Base-by-base conservation (phyloP, 2,329 filamentous ascomycete genomes). In the Moelleriella libera region DNA sequence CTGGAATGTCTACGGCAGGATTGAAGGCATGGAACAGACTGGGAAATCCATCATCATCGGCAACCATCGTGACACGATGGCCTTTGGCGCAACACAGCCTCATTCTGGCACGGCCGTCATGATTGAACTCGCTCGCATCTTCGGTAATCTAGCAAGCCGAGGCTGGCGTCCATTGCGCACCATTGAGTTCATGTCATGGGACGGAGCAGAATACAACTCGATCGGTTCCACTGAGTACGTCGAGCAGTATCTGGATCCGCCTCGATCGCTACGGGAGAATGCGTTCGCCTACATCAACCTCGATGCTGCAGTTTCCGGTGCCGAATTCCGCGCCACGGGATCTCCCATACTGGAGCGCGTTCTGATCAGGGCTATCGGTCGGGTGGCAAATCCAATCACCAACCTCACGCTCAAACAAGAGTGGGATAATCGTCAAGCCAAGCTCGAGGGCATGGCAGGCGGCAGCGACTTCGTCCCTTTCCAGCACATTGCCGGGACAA, bases 181-280 rank as follows among this genome's bases (percentile, higher is more conserved):
- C 4, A 94, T 98, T 53, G 85, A 94, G 62, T 97, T 98, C 63
- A 88, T 89, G 59, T 95, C 87, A 34, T 98, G 92, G 92, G 92
- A 98, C 62, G 92, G 79, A 4, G 83, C 83, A 55, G 88, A 90
- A 63, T 97, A 95, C 68, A 96, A 96, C 63, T 69, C 92, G 43
- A 85, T 95, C 49, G 92, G 92, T 7, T 94, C 88, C 9, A 97
- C 92, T 2, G 92, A 98, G 63, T 90, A 85, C 58, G 92, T 98
- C 43, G 92, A 98, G 66, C 83, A 85, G 44, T 82, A 90, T 54
- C 71, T 88, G 30, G 80, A 89, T 0, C 37, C 44, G 21, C 41
- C 47, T 21, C 12, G 21, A 31, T 63, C 68, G 3, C 72, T 98
- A 6, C 82, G 86, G 41, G 69, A 75, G 14, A 76, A 92, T 55